Evolutionary conservation across 2,329 filamentous ascomycete genomes (phyloP).

Genomic region (Apiospora marii): DNA sequence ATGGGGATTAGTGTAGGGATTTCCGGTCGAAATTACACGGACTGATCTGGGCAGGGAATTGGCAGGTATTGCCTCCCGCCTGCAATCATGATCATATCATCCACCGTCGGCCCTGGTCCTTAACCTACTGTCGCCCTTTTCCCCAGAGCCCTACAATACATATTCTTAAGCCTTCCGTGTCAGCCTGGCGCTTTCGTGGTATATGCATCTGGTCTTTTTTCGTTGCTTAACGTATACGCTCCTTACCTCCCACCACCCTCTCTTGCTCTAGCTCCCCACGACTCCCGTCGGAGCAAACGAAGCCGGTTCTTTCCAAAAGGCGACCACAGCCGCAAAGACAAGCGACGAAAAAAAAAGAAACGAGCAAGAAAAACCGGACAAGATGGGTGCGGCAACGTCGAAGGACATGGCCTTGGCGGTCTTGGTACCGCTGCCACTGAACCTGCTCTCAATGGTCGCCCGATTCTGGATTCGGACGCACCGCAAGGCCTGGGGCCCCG

Average conservation of each 20-base stretch:
- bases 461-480: conserved; percentile 13
- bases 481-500: background rate
- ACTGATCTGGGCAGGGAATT: background rate
- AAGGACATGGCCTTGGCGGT: conserved; percentile 7
- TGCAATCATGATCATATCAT: background rate
- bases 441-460: background rate
- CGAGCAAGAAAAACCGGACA: background rate
- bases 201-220: background rate
- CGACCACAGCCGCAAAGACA: background rate
- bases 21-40: conserved; percentile 15
- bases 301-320: background rate
- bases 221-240: background rate
- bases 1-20: background rate
- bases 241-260: background rate
- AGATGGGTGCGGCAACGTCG: conserved; percentile 9
- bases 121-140: background rate
- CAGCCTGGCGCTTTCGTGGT: background rate
- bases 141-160: background rate
- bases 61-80: background rate
- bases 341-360: too few species aligned
- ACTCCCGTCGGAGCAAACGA: background rate
- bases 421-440: conserved; percentile 8
- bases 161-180: background rate
- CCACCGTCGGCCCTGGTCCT: background rate
- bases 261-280: background rate